Conservation (phyloP, 352 stramenopile species). For the Globisporangium sylvaticum region DNA sequence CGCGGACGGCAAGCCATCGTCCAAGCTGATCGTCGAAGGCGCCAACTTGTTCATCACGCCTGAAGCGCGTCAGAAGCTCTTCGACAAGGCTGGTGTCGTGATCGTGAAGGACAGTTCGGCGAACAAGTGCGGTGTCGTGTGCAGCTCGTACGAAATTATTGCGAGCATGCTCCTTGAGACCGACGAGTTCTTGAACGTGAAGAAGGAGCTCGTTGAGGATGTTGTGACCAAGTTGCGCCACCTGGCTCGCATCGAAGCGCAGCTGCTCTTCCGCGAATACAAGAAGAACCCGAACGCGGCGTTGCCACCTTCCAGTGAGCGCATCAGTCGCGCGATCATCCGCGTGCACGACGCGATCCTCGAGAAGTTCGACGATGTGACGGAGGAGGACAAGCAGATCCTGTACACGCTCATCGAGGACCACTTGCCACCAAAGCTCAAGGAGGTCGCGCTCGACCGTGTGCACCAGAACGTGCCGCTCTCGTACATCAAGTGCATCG, state of each 20-base stretch:
- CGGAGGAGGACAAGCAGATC: constrained; percentile 72
- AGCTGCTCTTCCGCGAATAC: constrained; percentile 98
- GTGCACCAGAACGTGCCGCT: constrained; percentile 91
- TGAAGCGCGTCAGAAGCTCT: constrained; percentile 87
- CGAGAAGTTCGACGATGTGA: constrained; percentile 90
- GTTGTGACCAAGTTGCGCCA: constrained; percentile 94
- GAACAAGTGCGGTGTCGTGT: constrained; percentile 87
- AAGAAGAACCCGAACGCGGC: constrained; percentile 80
- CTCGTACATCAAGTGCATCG: constrained; percentile 96
- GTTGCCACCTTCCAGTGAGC: constrained; percentile 91
- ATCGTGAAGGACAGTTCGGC: constrained; percentile 97
- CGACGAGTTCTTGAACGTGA: constrained; percentile 96
- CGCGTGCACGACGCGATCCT: constrained; percentile 93
- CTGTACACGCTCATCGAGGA: constrained; percentile 86
- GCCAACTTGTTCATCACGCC: constrained; percentile 86
- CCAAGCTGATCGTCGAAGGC: constrained; percentile 79
- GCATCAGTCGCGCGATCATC: constrained; percentile 96
- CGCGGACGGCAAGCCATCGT: constrained; percentile 69
- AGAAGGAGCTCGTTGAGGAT: constrained; percentile 91
- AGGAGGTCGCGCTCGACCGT: constrained; percentile 91
- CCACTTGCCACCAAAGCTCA: constrained; percentile 93
- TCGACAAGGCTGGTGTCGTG: constrained; percentile 93
- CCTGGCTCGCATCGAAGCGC: constrained; percentile 91
- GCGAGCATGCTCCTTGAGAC: constrained; percentile 95
- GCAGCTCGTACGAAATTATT: constrained; percentile 84